Evolutionary conservation across 139 green algal genomes (phyloP), one percentile per base, ranked within the genome.

Genomic region (Chlorella vulgaris): DNA sequence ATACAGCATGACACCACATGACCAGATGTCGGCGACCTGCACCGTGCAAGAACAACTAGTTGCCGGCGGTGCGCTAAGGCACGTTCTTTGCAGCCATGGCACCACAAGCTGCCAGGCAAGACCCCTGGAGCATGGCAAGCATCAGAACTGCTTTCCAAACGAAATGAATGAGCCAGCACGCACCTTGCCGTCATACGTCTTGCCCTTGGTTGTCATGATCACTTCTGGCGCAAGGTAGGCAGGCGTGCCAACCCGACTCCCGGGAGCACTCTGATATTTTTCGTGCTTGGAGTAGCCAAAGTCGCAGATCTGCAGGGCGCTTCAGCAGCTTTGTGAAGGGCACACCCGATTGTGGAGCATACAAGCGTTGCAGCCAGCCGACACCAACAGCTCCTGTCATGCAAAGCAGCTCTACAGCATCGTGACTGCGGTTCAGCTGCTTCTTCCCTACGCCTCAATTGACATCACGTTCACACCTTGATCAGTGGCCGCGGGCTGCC

Each of bases 191-290:
- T 97, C 90, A 84, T 98, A 98, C 5, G 86, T 94, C 78, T 94
- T 94, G 39, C 92, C 90, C 75, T 90, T 90, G 61, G 91, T 96
- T 43, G 91, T 96, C 63, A 96, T 86, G 78, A 98, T 95, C 70
- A 98, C 93, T 84, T 99, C 96, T 24, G 96, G 96, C 0, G 96
- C 96, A 58, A 99, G 93, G 88, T 99, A 99, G 18, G 96, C 95
- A 38, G 95, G 94, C 24, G 96, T 99, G 58, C 96, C 96, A n/a
- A 99, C 96, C 18, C 95, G 89, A 0, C 91, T 96, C 4, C 89
- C 91, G 5, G 92, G 92, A 0, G 93, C 93, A 65, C 86, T 93
- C 85, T 95, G 89, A 79, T 90, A 94, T 81, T 93, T 94, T 84
- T 96, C 91, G 83, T 97, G 91, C 91, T 96, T 89, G 63, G 76